Evolutionary conservation across 2,329 filamentous ascomycete genomes (phyloP), one percentile per base, ranked within the genome.

Genomic region (Hymenotorrendiella dingleyae): DNA sequence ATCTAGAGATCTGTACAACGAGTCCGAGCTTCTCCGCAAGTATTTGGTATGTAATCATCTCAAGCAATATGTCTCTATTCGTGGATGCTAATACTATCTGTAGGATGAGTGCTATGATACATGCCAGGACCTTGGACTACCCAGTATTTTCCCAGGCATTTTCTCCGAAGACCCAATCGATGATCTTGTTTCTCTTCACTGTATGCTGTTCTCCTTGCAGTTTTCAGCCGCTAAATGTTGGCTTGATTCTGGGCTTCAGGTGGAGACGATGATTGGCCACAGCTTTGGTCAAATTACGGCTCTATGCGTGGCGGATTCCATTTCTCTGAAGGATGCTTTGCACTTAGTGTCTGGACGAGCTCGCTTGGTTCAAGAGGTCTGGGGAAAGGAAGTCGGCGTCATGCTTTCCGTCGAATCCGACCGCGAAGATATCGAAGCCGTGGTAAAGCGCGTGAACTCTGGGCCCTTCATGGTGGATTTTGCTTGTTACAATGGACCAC

Each of bases 201-300:
- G 32, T n/a, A 32, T 19, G 4, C 19, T 47, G 3, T 49, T 55
- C 24, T 36, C 52, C 1, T 28, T 45, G 16, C 49, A 53, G 39
- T 54, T 53, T 39, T 27, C 53, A 3, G 49, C 27, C 27, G 51
- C 53, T 1, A 42, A 30, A 24, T 11, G 23, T 7, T 55, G 53
- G 53, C 43, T 55, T 16, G 45, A 50, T n/a, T 40, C 11, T 21
- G 51, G 47, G 2, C 17, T 53, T 3, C 11, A 26, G 16, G 35
- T 46, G 9, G 36, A 22, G 21, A 30, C 42, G 2, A 23, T 54
- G 7, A 38, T 52, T 8, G 67, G 67, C 0, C 66, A 69, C 43
- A 66, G 62, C 40, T 61, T 69, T 34, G 66, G 66, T 2, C 54
- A 69, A 38, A 45, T 68, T 1, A 63, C 64, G 0, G 65, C 65